Conservation (phyloP, 208 protist genomes). For the Phytomonas francai region DNA sequence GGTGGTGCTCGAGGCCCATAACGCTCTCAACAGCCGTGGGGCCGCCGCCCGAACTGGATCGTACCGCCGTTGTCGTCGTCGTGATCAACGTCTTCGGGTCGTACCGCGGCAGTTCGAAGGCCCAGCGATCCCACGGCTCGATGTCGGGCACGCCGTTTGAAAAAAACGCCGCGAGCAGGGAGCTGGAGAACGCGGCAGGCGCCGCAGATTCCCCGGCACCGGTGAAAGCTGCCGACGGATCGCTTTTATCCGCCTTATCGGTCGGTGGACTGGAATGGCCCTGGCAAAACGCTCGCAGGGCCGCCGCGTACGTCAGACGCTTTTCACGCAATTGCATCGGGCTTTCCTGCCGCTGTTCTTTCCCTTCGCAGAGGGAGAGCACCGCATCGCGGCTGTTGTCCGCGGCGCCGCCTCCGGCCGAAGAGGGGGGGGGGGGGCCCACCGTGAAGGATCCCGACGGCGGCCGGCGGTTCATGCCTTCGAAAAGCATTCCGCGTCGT, state of each 20-base stretch:
- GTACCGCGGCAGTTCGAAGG: conserved; percentile 56
- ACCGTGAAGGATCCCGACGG: no score
- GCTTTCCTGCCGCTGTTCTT: no score
- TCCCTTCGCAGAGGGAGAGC: no score
- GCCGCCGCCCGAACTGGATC: conserved; percentile 13
- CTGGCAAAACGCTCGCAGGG: conserved; percentile 9
- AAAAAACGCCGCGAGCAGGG: conserved; percentile 39
- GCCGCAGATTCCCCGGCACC: background rate
- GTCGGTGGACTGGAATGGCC: no score
- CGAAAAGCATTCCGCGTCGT: no score
- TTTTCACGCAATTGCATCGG: conserved; percentile 1
- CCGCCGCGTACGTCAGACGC: conserved; percentile 12
- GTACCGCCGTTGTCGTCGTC: conserved; percentile 10
- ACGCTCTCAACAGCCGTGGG: no score
- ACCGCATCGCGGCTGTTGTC: no score
- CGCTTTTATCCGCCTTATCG: background rate
- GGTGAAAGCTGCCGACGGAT: background rate
- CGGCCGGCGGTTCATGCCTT: no score
- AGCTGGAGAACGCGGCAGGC: conserved; percentile 19
- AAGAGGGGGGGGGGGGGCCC: no score
- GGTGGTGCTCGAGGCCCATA: conserved; percentile 41
- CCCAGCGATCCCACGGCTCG: conserved; percentile 78
- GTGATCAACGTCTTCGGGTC: conserved; percentile 19
- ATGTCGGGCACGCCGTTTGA: conserved; percentile 67
- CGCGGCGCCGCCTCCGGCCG: no score